Conservation (phyloP, 2,329 filamentous ascomycete species). For the Cladosporium austrohemisphaericum region DNA sequence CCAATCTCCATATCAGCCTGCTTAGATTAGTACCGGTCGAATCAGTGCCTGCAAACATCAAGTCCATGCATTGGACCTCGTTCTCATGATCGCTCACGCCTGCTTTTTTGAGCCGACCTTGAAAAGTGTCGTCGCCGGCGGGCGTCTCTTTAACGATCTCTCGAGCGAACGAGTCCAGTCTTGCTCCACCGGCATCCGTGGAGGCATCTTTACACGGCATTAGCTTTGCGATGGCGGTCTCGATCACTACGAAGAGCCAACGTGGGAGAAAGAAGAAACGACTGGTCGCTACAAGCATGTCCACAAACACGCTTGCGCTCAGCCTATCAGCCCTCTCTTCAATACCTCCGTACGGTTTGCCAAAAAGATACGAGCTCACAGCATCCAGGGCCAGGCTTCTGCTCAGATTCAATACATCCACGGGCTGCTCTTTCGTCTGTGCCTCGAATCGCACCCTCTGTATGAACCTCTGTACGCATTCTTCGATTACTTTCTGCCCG, state of each 20-base stretch:
- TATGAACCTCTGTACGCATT: conserved; percentile 43
- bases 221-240: conserved; percentile 26
- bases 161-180: conserved; percentile 43
- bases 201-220: conserved; percentile 33
- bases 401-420: conserved; percentile 50
- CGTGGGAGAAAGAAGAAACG: conserved; percentile 53
- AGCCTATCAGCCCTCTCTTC: conserved; percentile 37
- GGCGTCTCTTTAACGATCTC: conserved; percentile 1
- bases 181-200: conserved; percentile 35
- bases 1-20: conserved; percentile 46
- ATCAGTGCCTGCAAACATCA: conserved; percentile 55
- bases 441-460: conserved; percentile 38
- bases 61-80: conserved; percentile 51
- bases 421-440: conserved; percentile 25
- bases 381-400: conserved; percentile 53
- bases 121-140: conserved; percentile 43
- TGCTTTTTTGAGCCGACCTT: conserved; percentile 44
- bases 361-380: conserved; percentile 53
- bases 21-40: conserved; percentile 51
- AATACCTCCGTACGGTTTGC: conserved; percentile 48
- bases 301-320: conserved; percentile 49
- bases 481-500: conserved; percentile 37
- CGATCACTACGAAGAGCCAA: conserved; percentile 38
- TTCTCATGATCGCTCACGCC: conserved; percentile 45
- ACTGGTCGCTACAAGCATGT: conserved; percentile 53